Base-by-base conservation (phyloP, 306 rosid species). In the Lathyrus sativus region DNA sequence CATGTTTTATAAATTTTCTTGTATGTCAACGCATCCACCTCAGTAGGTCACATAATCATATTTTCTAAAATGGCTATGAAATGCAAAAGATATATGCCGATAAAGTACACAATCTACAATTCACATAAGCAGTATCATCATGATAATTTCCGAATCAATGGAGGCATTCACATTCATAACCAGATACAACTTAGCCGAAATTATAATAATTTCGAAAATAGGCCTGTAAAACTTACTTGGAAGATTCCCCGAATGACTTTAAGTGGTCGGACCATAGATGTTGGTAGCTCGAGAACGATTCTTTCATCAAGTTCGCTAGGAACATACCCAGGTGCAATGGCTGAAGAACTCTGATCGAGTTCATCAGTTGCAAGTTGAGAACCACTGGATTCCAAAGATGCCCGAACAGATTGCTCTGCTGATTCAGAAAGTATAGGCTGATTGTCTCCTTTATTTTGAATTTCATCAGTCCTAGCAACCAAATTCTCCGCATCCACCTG, bases 301-400 rank as follows among this genome's bases (percentile, higher is more conserved):
- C 97, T 89, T 85, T 91, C 97, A 85, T 89, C 95, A 68, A 77
- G 78, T 61, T 89, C 97, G 62, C 95, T 88, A 26, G 97, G 96
- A 77, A 91, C 90, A 76, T 83, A 91, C 14, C 97, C 96, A 76
- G 91, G 80, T 3, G 86, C 89, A 72, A 84, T 73, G 74, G 87
- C 79, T 68, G 95, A 75, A 50, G 95, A 74, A 69, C 84, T 81
- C 78, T 79, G 84, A 39, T 74, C 78, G 77, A 70, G 86, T 24
- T 81, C 95, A 53, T 84, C 91, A 74, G 68, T 67, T 65, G 80
- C 74, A 74, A 81, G 80, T 76, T 80, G 83, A 55, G 75, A 41
- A 67, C 73, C 76, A 72, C 79, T 62, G 54, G 80, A 74, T 66
- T 85, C 88, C 11, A 62, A 28, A 67, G 90, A 70, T 46, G 48